Evolutionary conservation across 2,329 filamentous ascomycete species (phyloP), one percentile per base, ranked within the genome.

Genomic region (Capronia epimyces): DNA sequence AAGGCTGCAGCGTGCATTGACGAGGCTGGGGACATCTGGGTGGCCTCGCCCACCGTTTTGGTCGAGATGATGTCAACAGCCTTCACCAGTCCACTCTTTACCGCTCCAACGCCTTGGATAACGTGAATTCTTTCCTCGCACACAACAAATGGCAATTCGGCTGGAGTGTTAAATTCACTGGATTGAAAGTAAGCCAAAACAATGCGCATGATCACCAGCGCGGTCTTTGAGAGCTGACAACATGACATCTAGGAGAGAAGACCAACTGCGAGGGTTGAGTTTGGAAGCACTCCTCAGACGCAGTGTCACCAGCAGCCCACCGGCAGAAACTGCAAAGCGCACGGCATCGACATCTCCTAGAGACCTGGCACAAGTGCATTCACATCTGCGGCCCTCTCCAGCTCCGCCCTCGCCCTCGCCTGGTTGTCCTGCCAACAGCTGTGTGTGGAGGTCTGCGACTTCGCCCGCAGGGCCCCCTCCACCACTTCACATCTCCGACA

Each of bases 401-500:
- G 20, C 34, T 9, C 9, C n/a, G 21, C 5, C n/a, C 13, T 13
- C 39, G 21, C 13, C n/a, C 3, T 20, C 34, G 16, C 36, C 18
- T 46, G 50, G 46, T 53, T 47, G 44, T 41, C 50, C 10, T 34
- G 50, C 32, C 41, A 53, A 53, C 45, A 25, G 34, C 32, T n/a
- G 42, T 34, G 42, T 22, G 41, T 34, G 41, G 8, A 42, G 29
- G 40, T 40, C 41, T 49, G 45, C 20, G 25, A 15, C 41, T 36
- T 41, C 45, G 31, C 9, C 34, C 22, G 24, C 41, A 41, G 34
- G 34, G 13, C 16, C 34, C 20, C 34, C 34, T 18, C 16, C 34
- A 18, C 42, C 34, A 29, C 36, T 22, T 29, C n/a, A 16, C 34
- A n/a, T 13, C 34, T 22, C 12, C 16, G 20, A 42, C 20, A 27